Conservation (phyloP, 768 basidiomycete genomes). For the Heimioporus sp. region DNA sequence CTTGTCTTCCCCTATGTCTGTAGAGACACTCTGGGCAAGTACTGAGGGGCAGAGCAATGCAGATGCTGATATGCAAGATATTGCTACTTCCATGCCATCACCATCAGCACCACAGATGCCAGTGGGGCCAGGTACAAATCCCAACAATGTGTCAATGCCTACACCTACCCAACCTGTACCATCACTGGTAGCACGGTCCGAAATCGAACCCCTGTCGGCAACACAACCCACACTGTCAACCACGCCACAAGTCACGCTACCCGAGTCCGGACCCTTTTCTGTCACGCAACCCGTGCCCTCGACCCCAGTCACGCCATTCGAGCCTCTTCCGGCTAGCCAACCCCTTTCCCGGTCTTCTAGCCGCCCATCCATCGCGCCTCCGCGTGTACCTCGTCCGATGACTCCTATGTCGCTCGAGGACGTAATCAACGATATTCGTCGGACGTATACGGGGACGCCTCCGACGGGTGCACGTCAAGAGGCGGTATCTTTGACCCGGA, state of each 20-base stretch:
- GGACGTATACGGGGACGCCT: not conserved
- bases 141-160: no score
- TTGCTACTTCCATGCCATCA: not conserved
- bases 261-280: no score
- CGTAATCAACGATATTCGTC: constrained; percentile 20
- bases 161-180: no score
- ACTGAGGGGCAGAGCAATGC: not conserved
- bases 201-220: no score
- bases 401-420: constrained; percentile 20
- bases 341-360: not conserved
- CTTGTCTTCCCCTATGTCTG: not conserved
- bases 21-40: not conserved
- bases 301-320: not conserved
- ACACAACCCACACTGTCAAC: not conserved
- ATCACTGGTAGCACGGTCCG: no score
- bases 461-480: no score
- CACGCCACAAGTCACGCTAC: not conserved
- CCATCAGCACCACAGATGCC: not conserved
- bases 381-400: constrained; percentile 15
- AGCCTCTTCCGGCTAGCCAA: constrained; percentile 1
- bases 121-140: not conserved
- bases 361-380: constrained; percentile 20
- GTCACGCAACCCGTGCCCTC: not conserved
- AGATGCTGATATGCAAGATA: constrained; percentile 9
- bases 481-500: no score